Evolutionary conservation across 1,284 basidiomycete species (phyloP), one percentile per base, ranked within the genome.

Genomic region (Xerocomus amazonicus): DNA sequence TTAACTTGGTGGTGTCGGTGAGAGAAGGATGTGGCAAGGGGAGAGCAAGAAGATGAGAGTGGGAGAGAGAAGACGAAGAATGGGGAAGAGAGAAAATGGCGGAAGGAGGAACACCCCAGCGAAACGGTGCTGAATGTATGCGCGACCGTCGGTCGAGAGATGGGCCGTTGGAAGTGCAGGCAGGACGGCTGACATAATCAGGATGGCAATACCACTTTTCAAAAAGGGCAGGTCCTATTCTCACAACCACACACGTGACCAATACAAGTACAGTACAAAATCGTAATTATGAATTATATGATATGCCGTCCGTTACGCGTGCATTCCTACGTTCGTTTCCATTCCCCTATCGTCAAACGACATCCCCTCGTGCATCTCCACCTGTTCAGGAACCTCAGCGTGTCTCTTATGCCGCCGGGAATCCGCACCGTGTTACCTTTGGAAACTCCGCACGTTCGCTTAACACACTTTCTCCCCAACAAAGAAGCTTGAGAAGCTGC

Each of bases 401-500:
- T 52, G 45, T 33, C 53, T 45, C 40, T 54, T 48, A 43, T 55
- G 36, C 48, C 23, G 48, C 41, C 16, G 39, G 44, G 23, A 46
- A 16, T 29, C 33, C 29, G 27, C 51, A 37, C 31, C 42, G 33
- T 41, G n/a, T 71, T 59, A 85, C 81, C 77, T 81, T 83, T 8
- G 87, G 87, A 71, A 88, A 88, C 32, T 87, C 86, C 1, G 81
- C 84, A 51, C 79, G 78, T 59, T 90, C 85, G 45, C 80, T 79
- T 55, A 97, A 70, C 73, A 90, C 73, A 44, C 77, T 77, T 70
- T 97, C 93, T 3, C 93, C 94, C 90, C 92, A 97, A 35, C 78
- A 82, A 61, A 96, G 76, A 61, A 97, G 74, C 68, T 88, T 84
- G 65, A 97, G 73, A 58, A 99, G 68, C n/a, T 84, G 86, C 13